Base-by-base conservation (phyloP, 305 asterid genomes). In the Fraxinus baroniana region DNA sequence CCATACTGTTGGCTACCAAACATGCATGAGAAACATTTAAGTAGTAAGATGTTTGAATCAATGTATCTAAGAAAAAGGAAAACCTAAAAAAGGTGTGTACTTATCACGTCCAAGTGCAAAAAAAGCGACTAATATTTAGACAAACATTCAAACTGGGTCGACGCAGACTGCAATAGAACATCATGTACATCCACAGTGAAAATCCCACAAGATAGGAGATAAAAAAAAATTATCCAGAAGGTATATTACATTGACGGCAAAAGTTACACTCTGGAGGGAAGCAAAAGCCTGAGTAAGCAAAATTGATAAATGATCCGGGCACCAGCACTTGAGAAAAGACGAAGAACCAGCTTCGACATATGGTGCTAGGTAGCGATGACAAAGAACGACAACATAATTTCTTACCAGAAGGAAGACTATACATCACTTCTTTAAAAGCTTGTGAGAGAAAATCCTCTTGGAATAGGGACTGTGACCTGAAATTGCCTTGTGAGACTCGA, bases 371-470 rank as follows among this genome's bases (percentile, higher is more conserved):
- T 18, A 13, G 75, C 78, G 36, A 77, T 66, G 66, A 70, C 39
- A 52, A 35, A 82, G 68, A 83, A 87, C 90, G 89, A 87, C 92
- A 90, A 87, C 92, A 91, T 37, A 37, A 81, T 12, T 80, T 66
- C 92, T 80, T 81, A 62, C 62, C 80, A 37, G 78, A 64, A 80
- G 33, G 78, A 80, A 62, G 78, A 78, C 68, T 77, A 36, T 46
- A 82, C 76, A 68, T 93, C 92, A 94, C 93, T 90, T 90, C 92
- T 87, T 94, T 87, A 93, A 66, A 64, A 93, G 91, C 89, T 92
- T 94, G 83, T 89, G 91, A 17, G 97, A 91, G 91, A 94, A 94
- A 52, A 94, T 90, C 89, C 93, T 88, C 90, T 94, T 94, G n/a
- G 97, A 89, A 79, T 91, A 93, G 1, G 98, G 97, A 83, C 95